phyloP scores from a whole-genome alignment of 2,329 filamentous ascomycete genomes.

The Phaeosphaeria sp. region DNA sequence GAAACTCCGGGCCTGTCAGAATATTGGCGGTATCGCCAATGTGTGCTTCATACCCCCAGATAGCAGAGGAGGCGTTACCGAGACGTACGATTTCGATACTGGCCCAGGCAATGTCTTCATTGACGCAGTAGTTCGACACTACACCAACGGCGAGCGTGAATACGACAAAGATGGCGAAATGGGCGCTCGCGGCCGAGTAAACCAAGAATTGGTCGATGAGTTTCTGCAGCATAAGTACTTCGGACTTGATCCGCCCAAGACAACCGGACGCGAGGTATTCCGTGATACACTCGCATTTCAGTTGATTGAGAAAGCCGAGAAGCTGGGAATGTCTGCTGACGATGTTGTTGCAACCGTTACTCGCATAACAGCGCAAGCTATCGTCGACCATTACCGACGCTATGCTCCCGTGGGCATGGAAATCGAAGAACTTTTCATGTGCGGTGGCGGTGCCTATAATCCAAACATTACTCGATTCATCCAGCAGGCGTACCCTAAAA shows the following conservation, averaged over 20 bases:
- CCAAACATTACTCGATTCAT: slow-evolving; percentile 63
- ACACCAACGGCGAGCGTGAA: slow-evolving; percentile 57
- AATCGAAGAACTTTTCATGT: slow-evolving; percentile 65
- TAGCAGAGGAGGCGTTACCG: slow-evolving; percentile 43
- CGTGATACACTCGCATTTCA: slow-evolving; percentile 60
- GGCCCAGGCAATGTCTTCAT: slow-evolving; percentile 64
- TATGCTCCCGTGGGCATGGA: slow-evolving; percentile 36
- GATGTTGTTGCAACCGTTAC: slow-evolving; percentile 65
- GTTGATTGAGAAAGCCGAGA: slow-evolving; percentile 53
- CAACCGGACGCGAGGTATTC: slow-evolving; percentile 65
- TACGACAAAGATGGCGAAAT: slow-evolving; percentile 61
- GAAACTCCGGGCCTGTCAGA: slow-evolving; percentile 64
- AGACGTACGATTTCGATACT: slow-evolving; percentile 59
- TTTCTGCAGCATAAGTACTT: slow-evolving; percentile 59
- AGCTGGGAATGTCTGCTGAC: slow-evolving; percentile 53
- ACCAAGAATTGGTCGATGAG: slow-evolving; percentile 59
- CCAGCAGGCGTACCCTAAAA: slow-evolving; percentile 54
- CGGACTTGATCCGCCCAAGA: slow-evolving; percentile 60
- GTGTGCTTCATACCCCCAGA: slow-evolving; percentile 66
- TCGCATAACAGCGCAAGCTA: slow-evolving; percentile 63
- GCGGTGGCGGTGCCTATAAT: slow-evolving; percentile 64
- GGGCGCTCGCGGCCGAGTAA: slow-evolving; percentile 58
- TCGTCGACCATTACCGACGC: slow-evolving; percentile 55
- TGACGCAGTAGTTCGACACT: slow-evolving; percentile 61
- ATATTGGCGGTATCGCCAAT: slow-evolving; percentile 67